A percentile compares a stretch with the other conserved stretches of the same genome.
phyloP scores from a whole-genome alignment of 257 asterid genomes.

The Ophiorrhiza pumila region DNA sequence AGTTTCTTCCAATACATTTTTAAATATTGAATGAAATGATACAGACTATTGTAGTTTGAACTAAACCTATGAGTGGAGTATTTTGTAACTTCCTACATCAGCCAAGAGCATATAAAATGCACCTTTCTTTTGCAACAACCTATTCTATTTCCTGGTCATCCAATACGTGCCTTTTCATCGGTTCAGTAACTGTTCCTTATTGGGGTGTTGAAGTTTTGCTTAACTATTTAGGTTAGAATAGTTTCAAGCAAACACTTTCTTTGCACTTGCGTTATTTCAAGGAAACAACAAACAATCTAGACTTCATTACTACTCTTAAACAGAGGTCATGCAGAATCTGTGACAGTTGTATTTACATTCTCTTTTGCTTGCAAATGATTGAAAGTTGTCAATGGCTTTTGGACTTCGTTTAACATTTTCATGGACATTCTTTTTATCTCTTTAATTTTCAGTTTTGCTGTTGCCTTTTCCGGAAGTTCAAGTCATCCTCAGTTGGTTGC shows the following conservation, averaged over 20 bases:
- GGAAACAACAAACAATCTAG: not conserved
- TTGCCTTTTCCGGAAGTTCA: slow-evolving; percentile 76
- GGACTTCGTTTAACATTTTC: too few relatives aligned
- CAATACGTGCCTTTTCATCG: not conserved
- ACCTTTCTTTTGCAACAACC: not conserved
- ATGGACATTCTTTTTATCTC: slow-evolving; percentile 4
- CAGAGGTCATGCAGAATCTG: not conserved
- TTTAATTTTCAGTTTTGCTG: slow-evolving; percentile 65
- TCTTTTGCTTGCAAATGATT: not conserved
- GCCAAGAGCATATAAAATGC: not conserved
- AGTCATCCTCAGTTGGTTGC: slow-evolving; percentile 89
- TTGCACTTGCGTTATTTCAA: not conserved
- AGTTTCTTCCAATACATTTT: not conserved
- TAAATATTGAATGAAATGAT: not conserved
- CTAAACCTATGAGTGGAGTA: not conserved
- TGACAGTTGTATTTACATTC: not conserved
- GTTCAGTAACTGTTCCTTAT: not conserved
- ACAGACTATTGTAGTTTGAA: not conserved
- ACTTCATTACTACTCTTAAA: not conserved
- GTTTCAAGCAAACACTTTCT: not conserved
- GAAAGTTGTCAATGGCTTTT: not conserved
- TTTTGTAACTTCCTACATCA: not conserved
- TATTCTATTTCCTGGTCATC: not conserved
- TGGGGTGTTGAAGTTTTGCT: not conserved
- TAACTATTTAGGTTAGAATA: not conserved